Percentiles rank a stretch among this genome's conserved stretches.
Conservation (phyloP, 352 stramenopile species). For the Phytophthora pluvialis region DNA sequence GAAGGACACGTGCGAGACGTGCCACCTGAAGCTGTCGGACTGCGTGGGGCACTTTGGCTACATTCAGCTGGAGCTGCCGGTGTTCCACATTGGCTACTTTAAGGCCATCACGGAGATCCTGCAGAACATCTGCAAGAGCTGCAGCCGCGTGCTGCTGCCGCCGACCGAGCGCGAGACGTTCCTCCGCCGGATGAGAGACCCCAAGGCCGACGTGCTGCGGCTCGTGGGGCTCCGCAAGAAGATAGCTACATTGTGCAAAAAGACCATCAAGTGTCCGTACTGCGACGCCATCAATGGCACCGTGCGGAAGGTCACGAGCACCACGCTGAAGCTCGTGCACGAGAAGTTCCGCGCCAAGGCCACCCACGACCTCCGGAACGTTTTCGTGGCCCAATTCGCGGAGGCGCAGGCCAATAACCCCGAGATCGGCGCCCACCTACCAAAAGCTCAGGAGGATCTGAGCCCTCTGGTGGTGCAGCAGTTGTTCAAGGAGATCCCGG, state of each 20-base stretch:
- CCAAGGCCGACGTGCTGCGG: constrained; percentile 74
- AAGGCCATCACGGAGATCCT: constrained; percentile 98
- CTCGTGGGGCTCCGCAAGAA: constrained; percentile 92
- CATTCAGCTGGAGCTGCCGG: constrained; percentile 97
- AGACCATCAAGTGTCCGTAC: constrained; percentile 94
- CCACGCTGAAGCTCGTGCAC: constrained; percentile 98
- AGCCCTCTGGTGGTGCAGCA: constrained; percentile 92
- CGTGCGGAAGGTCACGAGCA: constrained; percentile 97
- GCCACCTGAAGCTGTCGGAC: constrained; percentile 93
- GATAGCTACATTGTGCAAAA: constrained; percentile 97
- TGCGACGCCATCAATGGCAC: constrained; percentile 97
- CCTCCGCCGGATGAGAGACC: constrained; percentile 90
- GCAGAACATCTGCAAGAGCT: constrained; percentile 98
- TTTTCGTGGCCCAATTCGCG: constrained; percentile 85
- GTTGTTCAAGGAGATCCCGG: constrained; percentile 96
- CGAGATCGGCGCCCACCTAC: constrained; percentile 85
- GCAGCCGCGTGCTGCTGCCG: constrained; percentile 94
- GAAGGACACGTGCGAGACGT: constrained; percentile 93
- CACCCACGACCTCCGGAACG: constrained; percentile 82
- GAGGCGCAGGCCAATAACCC: constrained; percentile 81
- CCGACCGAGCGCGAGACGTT: constrained; percentile 90
- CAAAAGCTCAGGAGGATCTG: constrained; percentile 92
- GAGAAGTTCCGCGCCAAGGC: constrained; percentile 95
- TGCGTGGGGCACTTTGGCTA: constrained; percentile 99
- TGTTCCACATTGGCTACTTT: constrained; percentile 99